phyloP scores from a whole-genome alignment of 164 flowering plant genomes.

The Tetracentron sinense region DNA sequence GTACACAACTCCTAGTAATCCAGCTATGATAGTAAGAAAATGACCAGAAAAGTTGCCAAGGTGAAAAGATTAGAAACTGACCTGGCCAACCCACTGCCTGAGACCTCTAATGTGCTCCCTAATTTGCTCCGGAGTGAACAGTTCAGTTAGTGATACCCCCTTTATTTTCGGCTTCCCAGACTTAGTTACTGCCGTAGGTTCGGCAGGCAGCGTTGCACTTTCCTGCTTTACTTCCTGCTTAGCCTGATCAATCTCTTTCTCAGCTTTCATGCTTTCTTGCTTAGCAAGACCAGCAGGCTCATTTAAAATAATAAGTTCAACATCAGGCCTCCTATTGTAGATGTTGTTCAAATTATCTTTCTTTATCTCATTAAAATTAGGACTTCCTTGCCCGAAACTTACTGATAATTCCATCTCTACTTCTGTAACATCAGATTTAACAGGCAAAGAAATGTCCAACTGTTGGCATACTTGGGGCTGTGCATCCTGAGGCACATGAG shows the following conservation, averaged over 20 bases:
- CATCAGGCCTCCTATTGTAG: conserved; percentile 30
- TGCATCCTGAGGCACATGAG: conserved; percentile 28
- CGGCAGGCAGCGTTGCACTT: conserved; percentile 32
- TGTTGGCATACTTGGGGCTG: conserved; percentile 33
- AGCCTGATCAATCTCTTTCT: conserved; percentile 19
- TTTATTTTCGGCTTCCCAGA: conserved; percentile 91
- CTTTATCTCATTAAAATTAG: conserved; percentile 29
- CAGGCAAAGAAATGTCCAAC: conserved; percentile 22
- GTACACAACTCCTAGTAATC: not conserved
- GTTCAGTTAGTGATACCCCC: conserved; percentile 90
- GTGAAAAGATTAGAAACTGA: conserved; percentile 22
- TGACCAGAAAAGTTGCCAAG: not conserved
- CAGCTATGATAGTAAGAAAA: not conserved
- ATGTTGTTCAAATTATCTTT: conserved; percentile 32
- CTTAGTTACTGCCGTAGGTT: conserved; percentile 47
- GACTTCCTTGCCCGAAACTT: conserved; percentile 31
- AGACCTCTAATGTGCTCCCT: conserved; percentile 82
- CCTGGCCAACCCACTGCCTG: conserved; percentile 99
- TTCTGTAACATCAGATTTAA: conserved; percentile 46
- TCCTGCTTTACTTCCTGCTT: conserved; percentile 37
- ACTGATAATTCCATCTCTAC: conserved; percentile 42
- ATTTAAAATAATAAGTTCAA: conserved; percentile 26
- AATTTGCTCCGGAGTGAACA: conserved; percentile 96
- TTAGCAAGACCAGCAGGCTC: conserved; percentile 38
- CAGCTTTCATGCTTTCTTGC: conserved; percentile 29